phyloP scores from a whole-genome alignment of 768 basidiomycete genomes.

The Mycena filopes region DNA sequence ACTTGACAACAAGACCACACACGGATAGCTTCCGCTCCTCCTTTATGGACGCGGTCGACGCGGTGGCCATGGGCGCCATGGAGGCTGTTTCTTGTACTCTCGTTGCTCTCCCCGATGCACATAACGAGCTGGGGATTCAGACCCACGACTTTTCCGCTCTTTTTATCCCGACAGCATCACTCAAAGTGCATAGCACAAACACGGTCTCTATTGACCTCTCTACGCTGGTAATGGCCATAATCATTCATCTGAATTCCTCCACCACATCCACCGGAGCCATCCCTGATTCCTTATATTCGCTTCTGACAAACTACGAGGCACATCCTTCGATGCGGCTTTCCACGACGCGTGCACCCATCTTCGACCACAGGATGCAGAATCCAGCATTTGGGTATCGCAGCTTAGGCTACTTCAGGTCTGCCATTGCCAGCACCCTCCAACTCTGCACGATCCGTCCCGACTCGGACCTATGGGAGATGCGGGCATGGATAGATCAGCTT shows the following conservation, averaged over 20 bases:
- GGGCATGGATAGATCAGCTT: not conserved
- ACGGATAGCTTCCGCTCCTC: not conserved
- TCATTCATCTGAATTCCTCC: not conserved
- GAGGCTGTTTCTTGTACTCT: conserved; percentile 10
- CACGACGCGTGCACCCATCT: not conserved
- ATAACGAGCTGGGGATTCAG: not conserved
- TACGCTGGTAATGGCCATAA: not conserved
- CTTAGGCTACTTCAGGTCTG: not conserved
- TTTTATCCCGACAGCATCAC: not conserved
- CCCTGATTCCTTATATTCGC: not conserved
- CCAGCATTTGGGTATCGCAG: not conserved
- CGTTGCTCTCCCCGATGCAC: not conserved
- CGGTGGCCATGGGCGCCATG: not conserved
- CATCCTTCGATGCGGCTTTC: not conserved
- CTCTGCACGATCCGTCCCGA: not conserved
- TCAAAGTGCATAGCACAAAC: not conserved
- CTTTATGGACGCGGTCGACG: not conserved
- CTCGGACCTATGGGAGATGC: not conserved
- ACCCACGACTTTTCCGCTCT: not conserved
- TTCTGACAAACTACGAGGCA: not conserved
- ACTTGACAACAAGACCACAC: not conserved
- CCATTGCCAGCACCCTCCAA: not conserved
- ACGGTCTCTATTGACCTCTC: not conserved
- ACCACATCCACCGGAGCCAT: not conserved
- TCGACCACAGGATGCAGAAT: not conserved